phyloP scores from a whole-genome alignment of 2,329 filamentous ascomycete species.

The Didymella segeticola region DNA sequence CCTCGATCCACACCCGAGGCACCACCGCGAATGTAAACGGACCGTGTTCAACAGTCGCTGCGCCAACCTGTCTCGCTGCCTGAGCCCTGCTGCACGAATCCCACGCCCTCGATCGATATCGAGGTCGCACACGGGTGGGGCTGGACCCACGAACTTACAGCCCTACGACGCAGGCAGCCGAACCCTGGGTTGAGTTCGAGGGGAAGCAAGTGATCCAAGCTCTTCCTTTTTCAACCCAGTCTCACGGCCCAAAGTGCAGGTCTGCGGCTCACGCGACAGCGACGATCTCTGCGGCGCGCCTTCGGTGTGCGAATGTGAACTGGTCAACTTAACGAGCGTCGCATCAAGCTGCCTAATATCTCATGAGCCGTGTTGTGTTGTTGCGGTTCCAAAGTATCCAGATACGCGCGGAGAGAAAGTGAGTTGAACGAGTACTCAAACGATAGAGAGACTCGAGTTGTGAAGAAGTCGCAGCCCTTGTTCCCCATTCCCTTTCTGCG shows the following conservation, averaged over 20 bases:
- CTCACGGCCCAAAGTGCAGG: not conserved
- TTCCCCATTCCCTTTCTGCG: slow-evolving; percentile 11
- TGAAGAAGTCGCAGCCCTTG: slow-evolving; percentile 23
- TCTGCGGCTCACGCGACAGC: not conserved
- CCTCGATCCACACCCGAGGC: not conserved
- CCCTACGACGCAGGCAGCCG: slow-evolving; percentile 8
- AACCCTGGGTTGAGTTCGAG: slow-evolving; percentile 9
- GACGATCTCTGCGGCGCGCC: not conserved
- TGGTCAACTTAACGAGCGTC: not conserved
- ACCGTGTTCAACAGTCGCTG: not conserved
- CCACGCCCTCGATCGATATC: not conserved
- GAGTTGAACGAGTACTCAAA: not conserved
- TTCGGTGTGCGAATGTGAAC: not conserved
- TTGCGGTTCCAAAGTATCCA: not conserved
- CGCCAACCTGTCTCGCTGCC: not conserved
- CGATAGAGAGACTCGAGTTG: slow-evolving; percentile 18
- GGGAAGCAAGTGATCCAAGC: not conserved
- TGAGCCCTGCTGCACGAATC: not conserved
- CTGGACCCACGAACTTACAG: slow-evolving; percentile 3
- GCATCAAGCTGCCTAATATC: not conserved
- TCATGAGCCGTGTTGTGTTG: not conserved
- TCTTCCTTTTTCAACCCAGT: slow-evolving; percentile 7
- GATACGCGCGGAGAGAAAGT: not conserved
- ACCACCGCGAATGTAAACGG: not conserved
- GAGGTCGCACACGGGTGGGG: slow-evolving; percentile 8